Evolutionary conservation across 352 stramenopile genomes (phyloP).

Genomic region (Pythium pyrilobum): DNA sequence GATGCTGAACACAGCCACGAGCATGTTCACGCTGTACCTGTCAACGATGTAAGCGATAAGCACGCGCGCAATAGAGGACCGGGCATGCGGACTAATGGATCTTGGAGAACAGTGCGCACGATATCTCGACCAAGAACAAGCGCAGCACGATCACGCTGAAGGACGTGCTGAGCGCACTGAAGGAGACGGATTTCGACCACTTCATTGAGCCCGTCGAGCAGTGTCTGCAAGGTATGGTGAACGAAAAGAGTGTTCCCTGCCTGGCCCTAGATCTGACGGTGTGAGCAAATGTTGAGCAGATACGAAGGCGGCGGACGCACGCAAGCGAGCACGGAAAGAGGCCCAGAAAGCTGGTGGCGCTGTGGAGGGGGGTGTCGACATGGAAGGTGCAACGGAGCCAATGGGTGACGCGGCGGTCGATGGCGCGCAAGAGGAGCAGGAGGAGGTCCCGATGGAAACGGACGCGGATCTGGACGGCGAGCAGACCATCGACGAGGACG

Average conservation of each 20-base stretch:
- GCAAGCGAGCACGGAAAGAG: conserved; percentile 27
- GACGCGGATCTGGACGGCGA: conserved; percentile 22
- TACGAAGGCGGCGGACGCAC: conserved; percentile 32
- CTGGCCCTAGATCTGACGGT: background rate
- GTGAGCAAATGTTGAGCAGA: conserved; percentile 21
- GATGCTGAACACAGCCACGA: conserved; percentile 66
- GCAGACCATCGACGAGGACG: conserved; percentile 28
- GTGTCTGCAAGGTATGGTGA: conserved; percentile 58
- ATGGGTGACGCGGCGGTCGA: background rate
- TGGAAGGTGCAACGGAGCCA: background rate
- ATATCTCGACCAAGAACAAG: conserved; percentile 60
- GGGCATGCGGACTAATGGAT: too few relatives aligned
- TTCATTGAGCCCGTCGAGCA: conserved; percentile 65
- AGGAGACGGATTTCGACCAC: conserved; percentile 75
- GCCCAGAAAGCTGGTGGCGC: conserved; percentile 4
- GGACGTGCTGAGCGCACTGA: conserved; percentile 64
- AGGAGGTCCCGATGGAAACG: conserved; percentile 13
- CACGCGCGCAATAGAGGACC: too few relatives aligned
- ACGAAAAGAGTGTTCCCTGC: too few relatives aligned
- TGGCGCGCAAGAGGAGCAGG: background rate
- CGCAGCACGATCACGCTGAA: conserved; percentile 71
- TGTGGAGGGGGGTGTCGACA: too few relatives aligned
- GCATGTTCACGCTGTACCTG: conserved; percentile 78
- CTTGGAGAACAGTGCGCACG: conserved; percentile 66
- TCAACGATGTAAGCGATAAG: conserved; percentile 66